Evolutionary conservation across 2,329 filamentous ascomycete species (phyloP), one percentile per base, ranked within the genome.

Genomic region (Lecanicillium sp.): DNA sequence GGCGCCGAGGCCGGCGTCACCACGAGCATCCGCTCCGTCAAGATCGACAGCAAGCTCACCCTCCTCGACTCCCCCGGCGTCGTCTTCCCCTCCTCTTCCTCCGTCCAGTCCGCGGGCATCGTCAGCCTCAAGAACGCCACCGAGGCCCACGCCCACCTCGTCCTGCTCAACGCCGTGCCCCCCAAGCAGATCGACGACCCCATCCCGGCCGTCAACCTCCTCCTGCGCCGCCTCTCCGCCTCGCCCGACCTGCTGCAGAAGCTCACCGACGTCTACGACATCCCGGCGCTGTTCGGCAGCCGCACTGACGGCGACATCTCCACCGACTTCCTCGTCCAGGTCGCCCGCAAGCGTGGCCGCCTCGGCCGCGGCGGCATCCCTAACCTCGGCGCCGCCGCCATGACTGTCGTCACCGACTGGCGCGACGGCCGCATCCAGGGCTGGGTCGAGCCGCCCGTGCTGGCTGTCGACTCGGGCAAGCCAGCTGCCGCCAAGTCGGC

Each of bases 351-450:
- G 74, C 80, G 93, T 52, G 93, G 93, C 45, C 77, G 93, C 49
- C 75, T 98, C 14, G 89, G 91, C 43, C 85, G 86, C 57, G 90
- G 91, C 17, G 93, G 93, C 53, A 78, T 97, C 14, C 93, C 93
- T 36, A 98, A 97, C 67, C 67, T 97, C 51, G 76, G 82, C 56
- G 83, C 86, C 46, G 91, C 93, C 7, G 93, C 91, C 54, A 91
- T 93, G 78, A 86, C 88, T 1, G 90, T 98, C 48, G 82, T 98
- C 50, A 93, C 83, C n/a, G 93, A 98, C 71, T 95, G 93, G 88
- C 81, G 93, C 57, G 91, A 97, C 64, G 91, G 90, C 21, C 81
- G 93, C 44, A 94, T 98, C 58, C 89, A 94, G 68, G 90, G 90
- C 49, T 95, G 90, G 90, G 79, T 84, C 40, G 86, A 90, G 58